Evolutionary conservation across 129 eudicot genomes (phyloP), one percentile per base, ranked within the genome.

Genomic region (Dittrichia graveolens): DNA sequence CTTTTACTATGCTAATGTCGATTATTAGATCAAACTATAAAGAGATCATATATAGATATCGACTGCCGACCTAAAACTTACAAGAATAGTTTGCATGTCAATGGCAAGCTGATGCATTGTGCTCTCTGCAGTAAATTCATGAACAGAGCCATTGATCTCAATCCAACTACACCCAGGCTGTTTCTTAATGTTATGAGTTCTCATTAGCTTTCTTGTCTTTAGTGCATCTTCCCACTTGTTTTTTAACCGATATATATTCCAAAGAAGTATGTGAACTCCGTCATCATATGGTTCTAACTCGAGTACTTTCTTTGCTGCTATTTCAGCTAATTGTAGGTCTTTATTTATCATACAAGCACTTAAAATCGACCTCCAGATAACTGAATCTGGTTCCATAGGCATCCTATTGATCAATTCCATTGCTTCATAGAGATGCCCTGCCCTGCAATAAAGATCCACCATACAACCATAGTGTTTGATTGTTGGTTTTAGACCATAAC

Each of bases 81-180:
- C 69, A 37, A 73, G 38, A 47, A 73, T 7, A 73, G 38, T 73
- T 18, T 61, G 49, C 62, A 38, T 38, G 53, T 72, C 65, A 70
- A 48, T 46, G 34, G 39, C 40, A 13, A 79, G 67, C 72, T 62
- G 70, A 65, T 74, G 45, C 62, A 13, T 4, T 11, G 74, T 59
- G 78, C 75, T 55, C 35, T 81, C 87, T 35, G 91, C 85, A 60
- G 85, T 72, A 74, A 85, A 85, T 53, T 88, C 91, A 71, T 88
- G 87, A 76, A 85, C 83, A 71, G 70, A 61, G 11, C 95, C 95
- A 77, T 85, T 81, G 54, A 88, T 66, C 82, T 88, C 91, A 57
- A 88, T 74, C 95, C 95, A 88, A 81, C 95, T 85, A 63, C 89
- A 88, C 39, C 91, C 95, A 16, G 91, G 95, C 39, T 81, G 81